Evolutionary conservation across 768 basidiomycete genomes (phyloP), one percentile per base, ranked within the genome.

Genomic region (Porpolomopsis calyptriformis): DNA sequence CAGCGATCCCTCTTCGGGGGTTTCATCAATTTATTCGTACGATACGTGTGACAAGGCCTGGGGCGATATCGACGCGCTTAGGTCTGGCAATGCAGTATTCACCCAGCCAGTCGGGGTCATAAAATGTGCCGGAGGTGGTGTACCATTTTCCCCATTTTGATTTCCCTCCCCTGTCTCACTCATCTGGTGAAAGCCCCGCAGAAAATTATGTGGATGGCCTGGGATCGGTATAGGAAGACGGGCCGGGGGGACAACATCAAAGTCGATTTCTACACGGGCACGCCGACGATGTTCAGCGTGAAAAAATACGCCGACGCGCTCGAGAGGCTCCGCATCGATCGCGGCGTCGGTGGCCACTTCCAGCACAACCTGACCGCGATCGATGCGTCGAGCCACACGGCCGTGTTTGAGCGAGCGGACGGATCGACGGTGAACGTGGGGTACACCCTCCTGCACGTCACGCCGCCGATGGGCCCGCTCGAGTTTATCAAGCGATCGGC

Each of bases 191-290:
- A n/a, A 86, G 85, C 82, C 12, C 85, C 86, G 16, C 86, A 90
- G 59, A 91, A 93, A 64, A 85, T 92, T 45, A 91, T 94, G 86
- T 94, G 90, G 89, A 89, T 91, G 85, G 85, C 87, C 38, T 90
- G 87, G 86, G 87, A 92, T 58, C 69, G 80, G 40, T 89, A 74
- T 60, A 71, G 73, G 47, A 70, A 62, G 57, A 83, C 84, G 8
- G 70, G 71, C 2, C 74, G 84, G 16, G 60, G 66, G 12, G 69
- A 73, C 40, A 69, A 74, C 40, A 72, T 85, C 53, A 69, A 77
- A 42, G 58, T 85, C 50, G 77, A 87, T 48, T 94, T 94, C 60
- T 84, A 84, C 61, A 88, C 84, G 24, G 92, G 90, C 50, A 85
- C 82, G 85, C 90, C 91, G 14, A 75, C 84, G 36, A 98, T 99